phyloP scores from a whole-genome alignment of 768 basidiomycete genomes.

The Clitopilus passeckerianus region DNA sequence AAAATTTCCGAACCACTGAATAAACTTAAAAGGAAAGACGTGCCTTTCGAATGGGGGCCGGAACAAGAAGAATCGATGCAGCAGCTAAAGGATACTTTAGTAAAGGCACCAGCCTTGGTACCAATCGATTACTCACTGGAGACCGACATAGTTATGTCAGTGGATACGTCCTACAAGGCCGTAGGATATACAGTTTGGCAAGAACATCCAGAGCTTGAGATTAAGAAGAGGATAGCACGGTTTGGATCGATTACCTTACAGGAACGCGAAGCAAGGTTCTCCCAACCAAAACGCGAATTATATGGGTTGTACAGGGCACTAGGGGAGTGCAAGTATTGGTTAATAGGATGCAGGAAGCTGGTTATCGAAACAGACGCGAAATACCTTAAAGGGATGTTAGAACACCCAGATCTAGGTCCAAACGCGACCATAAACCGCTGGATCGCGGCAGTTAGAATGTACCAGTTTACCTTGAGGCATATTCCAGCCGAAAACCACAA shows the following conservation, averaged over 20 bases:
- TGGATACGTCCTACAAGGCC: constrained; percentile 21
- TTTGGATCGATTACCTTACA: constrained; percentile 37
- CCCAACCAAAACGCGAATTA: constrained; percentile 35
- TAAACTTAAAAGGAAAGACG: constrained; percentile 13
- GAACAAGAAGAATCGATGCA: constrained; percentile 13
- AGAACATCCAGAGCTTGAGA: constrained; percentile 10
- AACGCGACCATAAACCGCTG: constrained; percentile 30
- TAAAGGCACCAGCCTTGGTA: constrained; percentile 17
- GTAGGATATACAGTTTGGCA: constrained; percentile 35
- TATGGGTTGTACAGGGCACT: constrained; percentile 27
- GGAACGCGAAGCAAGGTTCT: constrained; percentile 24
- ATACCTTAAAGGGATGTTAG: constrained; percentile 28
- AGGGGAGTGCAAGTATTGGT: constrained; percentile 14
- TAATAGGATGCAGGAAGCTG: constrained; percentile 19
- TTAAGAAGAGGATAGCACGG: constrained; percentile 14
- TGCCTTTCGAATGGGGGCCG: constrained; percentile 23
- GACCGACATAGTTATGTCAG: background rate
- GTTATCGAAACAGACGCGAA: constrained; percentile 24
- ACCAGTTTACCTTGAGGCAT: constrained; percentile 26
- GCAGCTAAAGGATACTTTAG: constrained; percentile 18
- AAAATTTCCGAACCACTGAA: constrained; percentile 12
- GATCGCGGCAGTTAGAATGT: constrained; percentile 26
- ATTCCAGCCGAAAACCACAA: constrained; percentile 17
- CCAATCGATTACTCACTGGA: constrained; percentile 1
- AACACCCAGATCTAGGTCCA: constrained; percentile 26